phyloP scores from a whole-genome alignment of 208 protist genomes.

The Crithidia fasciculata region DNA sequence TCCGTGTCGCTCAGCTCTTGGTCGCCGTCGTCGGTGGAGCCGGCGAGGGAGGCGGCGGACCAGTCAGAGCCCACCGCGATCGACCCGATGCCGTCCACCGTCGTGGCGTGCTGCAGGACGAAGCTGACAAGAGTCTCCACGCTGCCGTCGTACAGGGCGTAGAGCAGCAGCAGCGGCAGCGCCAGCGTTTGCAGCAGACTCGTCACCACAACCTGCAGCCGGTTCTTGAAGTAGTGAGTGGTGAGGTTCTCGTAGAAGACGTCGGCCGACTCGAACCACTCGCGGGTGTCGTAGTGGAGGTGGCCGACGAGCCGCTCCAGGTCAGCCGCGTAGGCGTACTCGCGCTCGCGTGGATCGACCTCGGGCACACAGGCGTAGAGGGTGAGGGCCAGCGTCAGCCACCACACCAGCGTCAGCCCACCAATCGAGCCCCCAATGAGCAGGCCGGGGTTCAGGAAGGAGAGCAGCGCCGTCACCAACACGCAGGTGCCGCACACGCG shows the following conservation, averaged over 20 bases:
- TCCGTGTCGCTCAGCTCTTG: constrained; percentile 32
- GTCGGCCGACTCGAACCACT: constrained; percentile 75
- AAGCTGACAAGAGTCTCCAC: constrained; percentile 46
- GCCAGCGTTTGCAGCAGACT: constrained; percentile 49
- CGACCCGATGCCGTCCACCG: constrained; percentile 78
- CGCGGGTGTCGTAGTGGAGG: constrained; percentile 51
- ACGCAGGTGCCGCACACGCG: constrained; percentile 64
- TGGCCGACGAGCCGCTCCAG: constrained; percentile 50
- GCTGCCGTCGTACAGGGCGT: constrained; percentile 65
- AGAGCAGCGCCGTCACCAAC: constrained; percentile 48
- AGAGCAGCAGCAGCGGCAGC: constrained; percentile 66
- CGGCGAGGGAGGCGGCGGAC: constrained; percentile 18
- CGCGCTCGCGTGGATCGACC: constrained; percentile 51
- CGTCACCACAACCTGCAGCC: constrained; percentile 42
- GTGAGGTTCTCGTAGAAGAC: constrained; percentile 61
- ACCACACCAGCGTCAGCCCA: constrained; percentile 74
- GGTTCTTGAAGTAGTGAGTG: constrained; percentile 60
- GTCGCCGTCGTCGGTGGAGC: constrained; percentile 15
- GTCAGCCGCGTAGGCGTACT: constrained; percentile 73
- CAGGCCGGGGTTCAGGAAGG: constrained; percentile 79
- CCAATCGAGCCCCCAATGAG: constrained; percentile 62
- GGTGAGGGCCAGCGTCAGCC: constrained; percentile 68
- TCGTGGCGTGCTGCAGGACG: constrained; percentile 51
- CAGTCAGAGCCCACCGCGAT: constrained; percentile 54
- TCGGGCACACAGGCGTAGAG: constrained; percentile 57